A percentile compares a stretch with the other conserved stretches of the same genome.
Evolutionary conservation across 371 early-diverging fungal species (phyloP).

Genomic region (Apophysomyces ossiformis): DNA sequence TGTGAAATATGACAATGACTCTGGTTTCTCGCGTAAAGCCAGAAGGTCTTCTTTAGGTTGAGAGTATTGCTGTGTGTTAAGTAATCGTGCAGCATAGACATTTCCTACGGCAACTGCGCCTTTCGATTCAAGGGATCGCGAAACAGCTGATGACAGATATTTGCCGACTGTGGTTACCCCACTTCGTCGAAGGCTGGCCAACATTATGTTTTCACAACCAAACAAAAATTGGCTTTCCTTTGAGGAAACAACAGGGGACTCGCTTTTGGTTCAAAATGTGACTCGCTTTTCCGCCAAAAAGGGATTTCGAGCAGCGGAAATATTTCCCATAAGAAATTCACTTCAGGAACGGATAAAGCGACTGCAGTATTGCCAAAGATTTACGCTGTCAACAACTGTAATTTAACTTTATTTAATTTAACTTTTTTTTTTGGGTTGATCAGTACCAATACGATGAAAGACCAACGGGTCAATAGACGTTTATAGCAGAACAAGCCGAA

Average conservation of each 20-base stretch:
- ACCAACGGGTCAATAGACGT: no score
- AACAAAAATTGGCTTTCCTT: neutral
- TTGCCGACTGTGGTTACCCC: conserved; percentile 3
- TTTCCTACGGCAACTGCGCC: neutral
- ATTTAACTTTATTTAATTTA: no score
- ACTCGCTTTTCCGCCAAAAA: neutral
- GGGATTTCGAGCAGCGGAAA: no score
- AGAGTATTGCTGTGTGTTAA: conserved; percentile 10
- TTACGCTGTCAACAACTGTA: no score
- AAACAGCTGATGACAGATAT: neutral
- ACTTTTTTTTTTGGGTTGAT: no score
- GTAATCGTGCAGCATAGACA: neutral
- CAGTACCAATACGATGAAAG: no score
- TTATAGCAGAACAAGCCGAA: no score
- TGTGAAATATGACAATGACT: conserved; percentile 86
- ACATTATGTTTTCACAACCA: neutral
- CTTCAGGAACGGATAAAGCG: no score
- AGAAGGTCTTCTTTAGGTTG: conserved; percentile 31
- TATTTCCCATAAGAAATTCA: no score
- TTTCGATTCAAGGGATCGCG: neutral
- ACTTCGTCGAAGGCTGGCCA: conserved; percentile 10
- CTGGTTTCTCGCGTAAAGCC: conserved; percentile 60
- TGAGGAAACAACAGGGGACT: neutral
- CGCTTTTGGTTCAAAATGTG: neutral
- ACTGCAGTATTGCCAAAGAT: no score